Evolutionary conservation across 1,284 basidiomycete genomes (phyloP).

Genomic region (Ustilago crameri): DNA sequence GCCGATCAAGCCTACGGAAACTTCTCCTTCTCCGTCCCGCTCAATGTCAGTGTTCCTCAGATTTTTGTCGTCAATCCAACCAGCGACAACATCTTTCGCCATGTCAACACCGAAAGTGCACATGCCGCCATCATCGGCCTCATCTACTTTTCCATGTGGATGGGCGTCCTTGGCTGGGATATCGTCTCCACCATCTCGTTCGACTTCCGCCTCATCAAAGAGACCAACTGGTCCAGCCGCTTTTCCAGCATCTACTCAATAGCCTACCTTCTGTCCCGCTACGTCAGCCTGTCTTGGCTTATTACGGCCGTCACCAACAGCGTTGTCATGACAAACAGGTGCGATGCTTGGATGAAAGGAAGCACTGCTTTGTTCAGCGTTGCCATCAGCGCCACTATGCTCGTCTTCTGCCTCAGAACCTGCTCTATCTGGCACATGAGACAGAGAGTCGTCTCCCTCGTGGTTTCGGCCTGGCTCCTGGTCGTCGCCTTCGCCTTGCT

Average conservation of each 20-base stretch:
- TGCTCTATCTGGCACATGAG: conserved; percentile 57
- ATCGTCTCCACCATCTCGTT: conserved; percentile 54
- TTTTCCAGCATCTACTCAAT: conserved; percentile 54
- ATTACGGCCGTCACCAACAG: conserved; percentile 48
- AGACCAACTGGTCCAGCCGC: conserved; percentile 53
- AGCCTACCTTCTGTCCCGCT: conserved; percentile 55
- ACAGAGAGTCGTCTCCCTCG: conserved; percentile 38
- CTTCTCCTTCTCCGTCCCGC: background rate
- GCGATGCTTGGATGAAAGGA: conserved; percentile 41
- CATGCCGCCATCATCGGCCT: conserved; percentile 48
- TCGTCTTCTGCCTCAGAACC: conserved; percentile 58
- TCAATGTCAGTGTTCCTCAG: conserved; percentile 31
- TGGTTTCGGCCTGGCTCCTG: conserved; percentile 47
- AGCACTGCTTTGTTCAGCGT: conserved; percentile 49
- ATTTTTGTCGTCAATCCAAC: conserved; percentile 47
- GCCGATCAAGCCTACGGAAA: conserved; percentile 2
- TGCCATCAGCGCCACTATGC: conserved; percentile 52
- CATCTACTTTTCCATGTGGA: conserved; percentile 60
- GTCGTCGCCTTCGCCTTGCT: conserved; percentile 46
- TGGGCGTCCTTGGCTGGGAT: conserved; percentile 62
- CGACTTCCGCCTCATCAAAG: conserved; percentile 46
- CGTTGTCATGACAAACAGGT: conserved; percentile 45
- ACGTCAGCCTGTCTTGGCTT: conserved; percentile 54
- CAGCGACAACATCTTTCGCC: conserved; percentile 49
- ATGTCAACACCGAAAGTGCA: conserved; percentile 36